Evolutionary conservation across 495 filamentous ascomycete genomes (phyloP).

Genomic region (Hypoxylon rickii): DNA sequence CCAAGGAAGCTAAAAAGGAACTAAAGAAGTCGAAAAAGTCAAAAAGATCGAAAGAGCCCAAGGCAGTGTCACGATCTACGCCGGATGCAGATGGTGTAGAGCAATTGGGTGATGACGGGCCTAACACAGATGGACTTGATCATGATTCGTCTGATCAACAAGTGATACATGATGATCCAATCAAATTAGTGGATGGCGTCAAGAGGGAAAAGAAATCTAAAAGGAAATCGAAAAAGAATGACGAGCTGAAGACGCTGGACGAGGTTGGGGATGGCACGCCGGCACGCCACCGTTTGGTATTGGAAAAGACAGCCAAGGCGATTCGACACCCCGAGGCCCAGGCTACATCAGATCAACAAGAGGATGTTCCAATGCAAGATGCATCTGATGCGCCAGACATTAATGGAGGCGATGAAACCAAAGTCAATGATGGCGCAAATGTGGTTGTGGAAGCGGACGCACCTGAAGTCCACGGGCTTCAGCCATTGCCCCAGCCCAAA

Average conservation of each 20-base stretch:
- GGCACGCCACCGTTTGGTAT: constrained; percentile 47
- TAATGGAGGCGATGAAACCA: constrained; percentile 30
- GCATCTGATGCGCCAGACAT: constrained; percentile 27
- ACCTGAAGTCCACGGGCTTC: constrained; percentile 66
- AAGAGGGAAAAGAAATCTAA: constrained; percentile 46
- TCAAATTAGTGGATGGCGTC: not conserved
- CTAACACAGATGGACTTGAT: not conserved
- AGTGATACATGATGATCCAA: not conserved
- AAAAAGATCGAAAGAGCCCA: constrained; percentile 18
- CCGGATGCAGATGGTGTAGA: constrained; percentile 1
- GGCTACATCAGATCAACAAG: constrained; percentile 29
- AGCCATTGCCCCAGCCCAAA: constrained; percentile 77
- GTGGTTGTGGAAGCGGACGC: constrained; percentile 32
- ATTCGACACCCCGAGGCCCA: constrained; percentile 39
- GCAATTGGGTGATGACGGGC: not conserved
- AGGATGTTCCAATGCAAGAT: constrained; percentile 38
- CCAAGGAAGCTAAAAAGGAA: constrained; percentile 20
- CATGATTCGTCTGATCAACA: not conserved
- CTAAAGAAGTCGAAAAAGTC: constrained; percentile 35
- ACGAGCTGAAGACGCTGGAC: not conserved
- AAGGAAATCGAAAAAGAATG: constrained; percentile 22
- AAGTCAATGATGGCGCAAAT: constrained; percentile 32
- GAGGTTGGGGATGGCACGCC: constrained; percentile 35
- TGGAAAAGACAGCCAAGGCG: constrained; percentile 55
- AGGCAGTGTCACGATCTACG: no score